A percentile compares a stretch with the other conserved stretches of the same genome.
These are phyloP conservation scores for Phyllosticta citriasiana DNA, from an alignment of 2,329 filamentous ascomycete species.

Conservation along the genomic window DNA sequence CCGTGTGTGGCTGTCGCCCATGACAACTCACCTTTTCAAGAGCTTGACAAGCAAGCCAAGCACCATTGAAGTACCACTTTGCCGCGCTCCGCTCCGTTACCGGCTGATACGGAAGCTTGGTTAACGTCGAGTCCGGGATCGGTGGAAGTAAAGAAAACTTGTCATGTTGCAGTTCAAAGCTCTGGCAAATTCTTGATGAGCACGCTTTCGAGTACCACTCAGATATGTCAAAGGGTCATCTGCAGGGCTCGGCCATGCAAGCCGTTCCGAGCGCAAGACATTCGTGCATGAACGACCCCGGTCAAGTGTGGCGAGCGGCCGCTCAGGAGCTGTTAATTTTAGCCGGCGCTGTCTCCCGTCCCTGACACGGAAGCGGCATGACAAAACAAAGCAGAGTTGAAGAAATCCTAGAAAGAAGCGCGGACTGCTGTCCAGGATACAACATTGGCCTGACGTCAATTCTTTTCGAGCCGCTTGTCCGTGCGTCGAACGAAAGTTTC, in stretches of 20 bases:
- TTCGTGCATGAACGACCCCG: background rate
- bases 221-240: background rate
- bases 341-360: background rate
- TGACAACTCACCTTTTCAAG: background rate
- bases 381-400: background rate
- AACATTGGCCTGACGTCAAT: background rate
- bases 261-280: background rate
- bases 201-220: background rate
- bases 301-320: background rate
- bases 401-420: background rate
- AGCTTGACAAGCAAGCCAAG: background rate
- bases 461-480: background rate
- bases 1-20: background rate
- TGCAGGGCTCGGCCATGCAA: background rate
- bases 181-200: no score
- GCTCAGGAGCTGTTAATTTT: background rate
- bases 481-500: background rate
- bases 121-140: background rate
- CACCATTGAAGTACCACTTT: background rate
- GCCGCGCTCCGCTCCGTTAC: background rate
- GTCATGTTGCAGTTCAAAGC: background rate
- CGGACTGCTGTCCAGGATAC: background rate
- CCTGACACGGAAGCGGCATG: background rate
- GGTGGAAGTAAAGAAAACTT: background rate
- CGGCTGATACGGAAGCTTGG: background rate